Conservation (phyloP, 257 asterid genomes). For the Rubia yunnanensis region DNA sequence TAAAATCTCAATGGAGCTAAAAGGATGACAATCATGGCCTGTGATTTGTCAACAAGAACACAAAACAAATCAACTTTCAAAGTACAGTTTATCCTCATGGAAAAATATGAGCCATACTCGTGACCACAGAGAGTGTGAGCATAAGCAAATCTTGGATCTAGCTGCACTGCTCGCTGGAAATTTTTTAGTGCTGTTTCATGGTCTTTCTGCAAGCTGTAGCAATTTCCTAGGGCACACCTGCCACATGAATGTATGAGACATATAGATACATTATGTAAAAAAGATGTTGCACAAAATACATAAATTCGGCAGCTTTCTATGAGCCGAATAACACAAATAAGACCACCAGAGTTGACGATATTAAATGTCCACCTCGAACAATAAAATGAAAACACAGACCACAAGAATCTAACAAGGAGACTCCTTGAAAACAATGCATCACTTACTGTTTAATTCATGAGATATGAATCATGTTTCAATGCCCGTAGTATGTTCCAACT, state of each 20-base stretch:
- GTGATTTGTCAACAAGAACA: background rate
- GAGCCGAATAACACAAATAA: background rate
- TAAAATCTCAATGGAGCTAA: conserved; percentile 11
- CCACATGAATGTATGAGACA: conserved; percentile 12
- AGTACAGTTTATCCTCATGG: conserved; percentile 3
- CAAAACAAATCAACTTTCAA: background rate
- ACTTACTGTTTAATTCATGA: background rate
- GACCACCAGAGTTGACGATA: background rate
- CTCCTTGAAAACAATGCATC: background rate
- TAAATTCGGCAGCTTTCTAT: too few relatives aligned
- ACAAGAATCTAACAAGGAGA: background rate
- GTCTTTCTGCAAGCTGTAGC: conserved; percentile 92
- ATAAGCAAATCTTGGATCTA: conserved; percentile 78
- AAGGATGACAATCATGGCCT: conserved; percentile 5
- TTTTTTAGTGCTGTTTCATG: conserved; percentile 89
- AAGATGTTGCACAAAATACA: background rate
- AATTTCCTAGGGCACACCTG: conserved; percentile 97
- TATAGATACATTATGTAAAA: background rate
- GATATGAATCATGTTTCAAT: background rate
- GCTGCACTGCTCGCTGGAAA: conserved; percentile 93
- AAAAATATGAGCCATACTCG: conserved; percentile 47
- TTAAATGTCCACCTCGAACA: background rate
- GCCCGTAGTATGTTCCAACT: background rate
- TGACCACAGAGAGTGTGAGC: conserved; percentile 94
- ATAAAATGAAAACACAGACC: background rate